These are phyloP conservation scores for Paraleonurus japonicus DNA, from an alignment of 257 asterid species.

Conservation along the genomic window DNA sequence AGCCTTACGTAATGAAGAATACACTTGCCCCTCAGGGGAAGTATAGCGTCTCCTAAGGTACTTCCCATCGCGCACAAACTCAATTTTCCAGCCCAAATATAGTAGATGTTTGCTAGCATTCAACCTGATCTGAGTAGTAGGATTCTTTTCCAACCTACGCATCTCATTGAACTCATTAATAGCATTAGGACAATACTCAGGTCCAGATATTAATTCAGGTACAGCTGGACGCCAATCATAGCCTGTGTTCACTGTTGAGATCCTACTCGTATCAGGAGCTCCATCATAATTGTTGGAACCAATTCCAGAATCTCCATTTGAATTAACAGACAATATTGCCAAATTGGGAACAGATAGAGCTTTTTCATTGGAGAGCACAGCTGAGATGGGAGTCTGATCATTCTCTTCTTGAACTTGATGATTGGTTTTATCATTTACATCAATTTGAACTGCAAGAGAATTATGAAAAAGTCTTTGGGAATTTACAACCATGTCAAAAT, in stretches of 20 bases:
- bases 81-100: constrained; percentile 63
- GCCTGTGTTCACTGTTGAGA: constrained; percentile 24
- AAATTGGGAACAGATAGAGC: constrained; percentile 20
- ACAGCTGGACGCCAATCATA: constrained; percentile 41
- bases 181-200: constrained; percentile 47
- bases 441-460: constrained; percentile 26
- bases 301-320: constrained; percentile 28
- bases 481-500: constrained; percentile 27
- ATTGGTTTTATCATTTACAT: constrained; percentile 21
- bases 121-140: background rate
- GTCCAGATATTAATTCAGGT: constrained; percentile 35
- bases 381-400: constrained; percentile 18
- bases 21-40: constrained; percentile 48
- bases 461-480: constrained; percentile 30
- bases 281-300: constrained; percentile 24
- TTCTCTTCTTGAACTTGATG: constrained; percentile 21
- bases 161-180: constrained; percentile 30
- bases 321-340: constrained; percentile 25
- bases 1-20: constrained; percentile 36
- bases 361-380: constrained; percentile 27
- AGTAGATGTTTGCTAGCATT: constrained; percentile 52
- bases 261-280: constrained; percentile 23
- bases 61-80: constrained; percentile 4
- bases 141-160: background rate
- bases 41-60: constrained; percentile 34